These are phyloP conservation scores for Cryptococcus maquisensis DNA, from an alignment of 1,284 basidiomycete genomes.

Conservation along the genomic window DNA sequence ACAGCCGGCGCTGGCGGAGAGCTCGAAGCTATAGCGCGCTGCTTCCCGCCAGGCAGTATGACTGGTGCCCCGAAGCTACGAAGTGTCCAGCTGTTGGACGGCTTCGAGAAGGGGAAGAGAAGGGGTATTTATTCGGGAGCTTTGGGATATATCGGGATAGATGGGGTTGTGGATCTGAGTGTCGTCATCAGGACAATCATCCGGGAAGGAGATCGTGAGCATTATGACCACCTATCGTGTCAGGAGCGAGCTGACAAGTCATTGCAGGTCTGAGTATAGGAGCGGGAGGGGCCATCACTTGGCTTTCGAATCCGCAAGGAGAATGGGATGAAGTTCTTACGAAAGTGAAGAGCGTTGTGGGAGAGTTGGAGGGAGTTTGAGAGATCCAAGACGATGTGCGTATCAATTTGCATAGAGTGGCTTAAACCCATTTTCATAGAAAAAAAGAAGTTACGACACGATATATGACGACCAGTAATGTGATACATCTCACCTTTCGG, in stretches of 20 bases:
- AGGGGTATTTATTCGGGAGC: slow-evolving; percentile 89
- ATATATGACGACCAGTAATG: no score
- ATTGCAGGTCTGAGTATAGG: slow-evolving; percentile 57
- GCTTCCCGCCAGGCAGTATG: slow-evolving; percentile 90
- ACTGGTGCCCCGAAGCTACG: slow-evolving; percentile 95
- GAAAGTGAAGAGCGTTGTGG: slow-evolving; percentile 59
- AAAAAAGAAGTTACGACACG: no score
- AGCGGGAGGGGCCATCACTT: slow-evolving; percentile 94
- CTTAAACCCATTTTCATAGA: no score
- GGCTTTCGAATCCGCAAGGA: slow-evolving; percentile 74
- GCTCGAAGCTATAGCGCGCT: slow-evolving; percentile 71
- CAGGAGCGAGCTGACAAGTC: slow-evolving; percentile 1
- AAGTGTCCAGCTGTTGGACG: slow-evolving; percentile 82
- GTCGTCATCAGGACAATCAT: slow-evolving; percentile 95
- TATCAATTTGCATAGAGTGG: no score
- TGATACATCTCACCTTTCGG: no score
- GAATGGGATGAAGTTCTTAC: slow-evolving; percentile 94
- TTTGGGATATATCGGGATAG: slow-evolving; percentile 86
- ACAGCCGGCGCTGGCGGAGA: slow-evolving; percentile 48
- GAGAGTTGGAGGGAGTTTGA: slow-evolving; percentile 18
- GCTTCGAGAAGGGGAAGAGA: slow-evolving; percentile 62
- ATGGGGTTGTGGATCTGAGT: slow-evolving; percentile 85
- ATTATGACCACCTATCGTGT: no score
- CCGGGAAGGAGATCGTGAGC: slow-evolving; percentile 57
- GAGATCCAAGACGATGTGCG: no score